Conservation (phyloP, 2,329 filamentous ascomycete species). For the Pyricularia pennisetigena region DNA sequence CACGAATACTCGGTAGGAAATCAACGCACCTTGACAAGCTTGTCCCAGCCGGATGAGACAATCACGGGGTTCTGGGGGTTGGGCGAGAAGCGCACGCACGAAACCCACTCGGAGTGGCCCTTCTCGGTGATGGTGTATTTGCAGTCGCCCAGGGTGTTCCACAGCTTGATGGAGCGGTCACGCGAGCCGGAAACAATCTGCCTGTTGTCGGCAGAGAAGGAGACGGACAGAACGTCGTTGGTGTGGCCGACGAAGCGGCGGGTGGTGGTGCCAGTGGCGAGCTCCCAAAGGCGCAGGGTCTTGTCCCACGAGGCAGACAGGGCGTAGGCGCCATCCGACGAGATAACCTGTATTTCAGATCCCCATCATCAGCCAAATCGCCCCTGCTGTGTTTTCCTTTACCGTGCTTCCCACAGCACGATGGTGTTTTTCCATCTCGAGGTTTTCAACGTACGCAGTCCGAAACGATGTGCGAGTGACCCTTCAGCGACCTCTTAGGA, state of each 20-base stretch:
- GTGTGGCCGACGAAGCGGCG: conserved; percentile 98
- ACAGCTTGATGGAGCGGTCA: conserved; percentile 99
- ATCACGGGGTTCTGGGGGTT: conserved; percentile 99
- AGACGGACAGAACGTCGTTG: conserved; percentile 99
- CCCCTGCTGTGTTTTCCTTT: conserved; percentile 6
- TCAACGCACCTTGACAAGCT: conserved; percentile 99
- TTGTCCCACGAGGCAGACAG: conserved; percentile 99
- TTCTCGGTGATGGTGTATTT: conserved; percentile 99
- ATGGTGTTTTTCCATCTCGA: neutral
- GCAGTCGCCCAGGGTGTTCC: conserved; percentile 99
- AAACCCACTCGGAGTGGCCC: conserved; percentile 99
- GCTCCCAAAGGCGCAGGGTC: conserved; percentile 99
- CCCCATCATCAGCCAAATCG: conserved; percentile 21
- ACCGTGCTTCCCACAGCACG: conserved; percentile 2
- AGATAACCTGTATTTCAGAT: conserved; percentile 66
- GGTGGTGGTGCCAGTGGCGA: conserved; percentile 92
- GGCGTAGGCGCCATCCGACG: conserved; percentile 97
- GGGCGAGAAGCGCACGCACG: conserved; percentile 98
- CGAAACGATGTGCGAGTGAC: conserved; percentile 99
- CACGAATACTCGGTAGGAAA: too few species aligned
- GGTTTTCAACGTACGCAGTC: conserved; percentile 75
- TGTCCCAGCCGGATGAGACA: conserved; percentile 97
- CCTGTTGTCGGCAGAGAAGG: conserved; percentile 99
- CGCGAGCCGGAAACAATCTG: conserved; percentile 99
- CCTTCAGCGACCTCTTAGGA: conserved; percentile 97